A percentile compares a stretch with the other conserved stretches of the same genome.
Conservation (phyloP, 2,329 filamentous ascomycete species). For the Raffaelea arxii region DNA sequence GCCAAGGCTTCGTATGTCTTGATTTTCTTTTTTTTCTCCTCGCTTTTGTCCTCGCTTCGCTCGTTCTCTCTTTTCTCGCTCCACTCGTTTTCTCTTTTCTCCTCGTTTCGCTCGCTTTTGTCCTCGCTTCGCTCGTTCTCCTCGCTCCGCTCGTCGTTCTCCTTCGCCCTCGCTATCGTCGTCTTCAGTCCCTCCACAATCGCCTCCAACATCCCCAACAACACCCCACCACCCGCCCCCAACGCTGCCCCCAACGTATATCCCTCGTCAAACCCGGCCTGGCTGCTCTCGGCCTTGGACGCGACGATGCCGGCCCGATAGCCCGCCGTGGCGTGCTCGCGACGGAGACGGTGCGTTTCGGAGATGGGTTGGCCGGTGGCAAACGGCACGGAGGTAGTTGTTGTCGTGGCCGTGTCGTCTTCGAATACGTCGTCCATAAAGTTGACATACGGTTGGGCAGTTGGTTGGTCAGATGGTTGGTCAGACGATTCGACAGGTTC, state of each 20-base stretch:
- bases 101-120: no score
- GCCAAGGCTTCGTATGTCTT: conserved; percentile 7
- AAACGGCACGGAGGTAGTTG: no score
- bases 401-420: no score
- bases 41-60: no score
- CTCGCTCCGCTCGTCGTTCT: no score
- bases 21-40: conserved; percentile 13
- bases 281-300: conserved; percentile 68
- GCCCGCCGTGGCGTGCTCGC: conserved; percentile 71
- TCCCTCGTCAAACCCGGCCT: conserved; percentile 85
- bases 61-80: no score
- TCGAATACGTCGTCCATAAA: no score
- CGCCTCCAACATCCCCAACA: conserved; percentile 71
- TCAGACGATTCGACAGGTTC: no score
- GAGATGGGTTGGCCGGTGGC: conserved; percentile 24
- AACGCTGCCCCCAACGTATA: conserved; percentile 76
- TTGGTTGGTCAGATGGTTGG: no score
- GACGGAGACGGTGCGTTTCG: conserved; percentile 65
- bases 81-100: no score
- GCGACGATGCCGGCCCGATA: conserved; percentile 79
- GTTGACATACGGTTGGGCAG: no score
- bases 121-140: no score
- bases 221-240: conserved; percentile 61
- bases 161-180: conserved; percentile 15
- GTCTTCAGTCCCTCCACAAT: conserved; percentile 40